phyloP scores from a whole-genome alignment of 331 rosid genomes.

The Malus hybrid region DNA sequence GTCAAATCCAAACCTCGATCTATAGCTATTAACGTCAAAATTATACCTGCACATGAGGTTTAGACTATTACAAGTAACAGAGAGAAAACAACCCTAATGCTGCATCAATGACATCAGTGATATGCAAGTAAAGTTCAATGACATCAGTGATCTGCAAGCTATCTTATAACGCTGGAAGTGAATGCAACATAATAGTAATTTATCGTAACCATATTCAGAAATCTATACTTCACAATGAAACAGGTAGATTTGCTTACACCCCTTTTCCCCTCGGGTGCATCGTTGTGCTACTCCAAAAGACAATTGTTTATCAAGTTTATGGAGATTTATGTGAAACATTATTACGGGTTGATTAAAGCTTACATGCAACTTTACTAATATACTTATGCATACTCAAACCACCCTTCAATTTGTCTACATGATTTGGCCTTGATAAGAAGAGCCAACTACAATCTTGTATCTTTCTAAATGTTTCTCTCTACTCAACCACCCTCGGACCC shows the following conservation, averaged over 20 bases:
- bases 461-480: conserved; percentile 79
- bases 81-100: conserved; percentile 5
- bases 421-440: conserved; percentile 77
- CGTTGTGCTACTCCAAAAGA: background rate
- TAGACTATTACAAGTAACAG: background rate
- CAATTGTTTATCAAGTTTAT: background rate
- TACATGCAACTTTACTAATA: conserved; percentile 4
- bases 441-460: conserved; percentile 74
- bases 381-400: conserved; percentile 23
- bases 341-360: background rate
- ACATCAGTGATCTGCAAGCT: background rate
- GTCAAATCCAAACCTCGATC: conserved; percentile 9
- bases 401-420: conserved; percentile 36
- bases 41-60: conserved; percentile 4
- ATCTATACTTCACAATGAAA: background rate
- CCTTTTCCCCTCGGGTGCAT: background rate
- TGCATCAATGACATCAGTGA: background rate
- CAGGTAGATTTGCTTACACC: background rate
- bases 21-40: background rate
- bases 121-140: background rate
- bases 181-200: background rate
- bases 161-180: background rate
- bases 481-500: conserved; percentile 40
- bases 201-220: background rate
- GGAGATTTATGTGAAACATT: background rate